Evolutionary conservation across 2,329 filamentous ascomycete species (phyloP), one percentile per base, ranked within the genome.

Genomic region (Reticulascus tulasneorum): DNA sequence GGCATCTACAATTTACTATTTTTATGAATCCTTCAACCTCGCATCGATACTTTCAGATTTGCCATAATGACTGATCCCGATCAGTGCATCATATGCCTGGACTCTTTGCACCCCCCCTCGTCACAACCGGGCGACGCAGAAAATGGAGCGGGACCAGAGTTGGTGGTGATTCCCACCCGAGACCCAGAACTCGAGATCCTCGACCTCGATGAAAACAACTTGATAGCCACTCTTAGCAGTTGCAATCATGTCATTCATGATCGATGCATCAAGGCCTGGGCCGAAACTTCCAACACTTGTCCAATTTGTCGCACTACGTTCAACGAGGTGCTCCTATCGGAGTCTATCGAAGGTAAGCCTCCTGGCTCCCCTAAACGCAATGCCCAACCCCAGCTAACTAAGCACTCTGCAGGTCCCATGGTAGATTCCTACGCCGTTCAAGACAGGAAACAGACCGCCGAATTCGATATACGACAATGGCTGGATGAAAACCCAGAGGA

Each of bases 281-380:
- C 91, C 29, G 87, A 94, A 64, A 85, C 94, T 60, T 91, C 93
- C 46, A 98, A 97, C 64, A 96, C 90, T 58, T 98, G 93, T 62
- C 93, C 93, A 29, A 95, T 98, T 61, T 98, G 93, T 65, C 86
- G 93, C 49, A 85, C 87, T 52, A 80, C 77, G 46, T 97, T 98
- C 69, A 91, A 97, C 63, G 68, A 84, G 51, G 90, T 98, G 48
- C 81, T 93, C 58, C 81, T 98, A 44, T 84, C 85, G 55, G 79
- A 75, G 49, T 66, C n/a, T n/a, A n/a, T 89, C 53, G 85, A 87
- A 71, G 87, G 88, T 93, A 76, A 65, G 78, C 71, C 39, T 29
- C 39, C 43, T 37, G 34, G 19, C 26, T 35, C 35, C 40, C 33
- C 34, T 28, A n/a, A n/a, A n/a, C n/a, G n/a, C n/a, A n/a, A n/a